phyloP scores from a whole-genome alignment of 2,329 filamentous ascomycete genomes.

The Hypoxylon sp. region DNA sequence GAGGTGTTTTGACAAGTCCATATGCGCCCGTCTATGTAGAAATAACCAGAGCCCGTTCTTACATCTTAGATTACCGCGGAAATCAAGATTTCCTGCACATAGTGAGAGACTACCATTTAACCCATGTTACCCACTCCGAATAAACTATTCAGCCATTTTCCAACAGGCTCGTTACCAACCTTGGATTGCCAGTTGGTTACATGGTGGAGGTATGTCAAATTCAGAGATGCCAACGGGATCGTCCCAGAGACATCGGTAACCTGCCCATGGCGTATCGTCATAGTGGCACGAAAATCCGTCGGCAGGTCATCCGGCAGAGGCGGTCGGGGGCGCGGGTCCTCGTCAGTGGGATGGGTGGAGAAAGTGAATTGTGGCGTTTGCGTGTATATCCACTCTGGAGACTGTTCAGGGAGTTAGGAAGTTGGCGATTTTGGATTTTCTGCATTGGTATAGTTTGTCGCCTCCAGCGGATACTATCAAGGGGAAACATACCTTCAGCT shows the following conservation, averaged over 20 bases:
- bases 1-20: constrained; percentile 14
- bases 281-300: constrained; percentile 55
- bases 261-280: constrained; percentile 59
- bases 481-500: constrained; percentile 69
- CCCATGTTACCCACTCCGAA: constrained; percentile 43
- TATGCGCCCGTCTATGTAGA: constrained; percentile 15
- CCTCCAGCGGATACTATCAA: not conserved
- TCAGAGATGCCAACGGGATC: constrained; percentile 31
- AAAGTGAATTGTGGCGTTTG: constrained; percentile 90
- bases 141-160: constrained; percentile 52
- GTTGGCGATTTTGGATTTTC: not conserved
- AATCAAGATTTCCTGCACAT: not conserved
- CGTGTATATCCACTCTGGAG: constrained; percentile 81
- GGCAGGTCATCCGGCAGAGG: constrained; percentile 64
- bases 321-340: constrained; percentile 71
- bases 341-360: constrained; percentile 71
- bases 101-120: not conserved
- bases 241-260: constrained; percentile 49
- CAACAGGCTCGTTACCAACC: constrained; percentile 39
- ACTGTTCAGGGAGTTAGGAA: constrained; percentile 57
- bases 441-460: not conserved
- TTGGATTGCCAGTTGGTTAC: constrained; percentile 50
- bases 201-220: constrained; percentile 45
- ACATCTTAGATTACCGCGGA: not conserved
- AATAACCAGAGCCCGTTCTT: not conserved